Base-by-base conservation (phyloP, 176 grass and related monocot species). In the Zea luxurians region DNA sequence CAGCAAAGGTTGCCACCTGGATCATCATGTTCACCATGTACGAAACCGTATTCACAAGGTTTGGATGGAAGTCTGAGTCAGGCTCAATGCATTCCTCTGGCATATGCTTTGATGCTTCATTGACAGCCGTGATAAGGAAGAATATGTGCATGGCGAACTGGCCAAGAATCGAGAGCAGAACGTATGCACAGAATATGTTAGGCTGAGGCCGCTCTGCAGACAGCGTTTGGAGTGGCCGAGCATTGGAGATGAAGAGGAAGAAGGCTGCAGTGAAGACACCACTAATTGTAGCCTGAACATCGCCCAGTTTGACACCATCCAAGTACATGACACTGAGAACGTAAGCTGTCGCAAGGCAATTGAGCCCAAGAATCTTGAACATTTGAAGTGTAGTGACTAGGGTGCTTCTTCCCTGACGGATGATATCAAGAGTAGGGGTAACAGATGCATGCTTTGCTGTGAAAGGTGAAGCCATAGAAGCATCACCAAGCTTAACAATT, bases 1-100 rank as follows among this genome's bases (percentile, higher is more conserved):
- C 96, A 41, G 96, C 96, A 83, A 99, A 99, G 34, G 96, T 99
- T 27, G 96, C 96, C 45, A 95, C 92, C 75, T 98, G 95, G 67
- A 99, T 99, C 96, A 99, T 99, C 92, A 95, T 99, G 83, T 99
- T 99, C 64, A 95, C 96, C 92, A 99, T 99, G 75, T 99, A 99
- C n/a, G 96, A 99, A 71, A 99, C 96, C 13, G 92, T 99, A 84
- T 99, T 95, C 5, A 99, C 96, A 61, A 99, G 88, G 63, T 99
- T 99, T 7, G 96, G 96, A 72, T 99, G 92, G 88, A 99, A 99
- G 5, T 86, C 76, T 8, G 92, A 95, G 55, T 99, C 96, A 49
- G 96, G 96, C 64, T 99, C 96, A 4, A 99, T 91, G 68, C 96
- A 99, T 73, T 99, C 96, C 83, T 95, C 92, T 13, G 92, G 92